Base-by-base conservation (phyloP, 495 filamentous ascomycete species). In the Staphylotrichum longicolle region DNA sequence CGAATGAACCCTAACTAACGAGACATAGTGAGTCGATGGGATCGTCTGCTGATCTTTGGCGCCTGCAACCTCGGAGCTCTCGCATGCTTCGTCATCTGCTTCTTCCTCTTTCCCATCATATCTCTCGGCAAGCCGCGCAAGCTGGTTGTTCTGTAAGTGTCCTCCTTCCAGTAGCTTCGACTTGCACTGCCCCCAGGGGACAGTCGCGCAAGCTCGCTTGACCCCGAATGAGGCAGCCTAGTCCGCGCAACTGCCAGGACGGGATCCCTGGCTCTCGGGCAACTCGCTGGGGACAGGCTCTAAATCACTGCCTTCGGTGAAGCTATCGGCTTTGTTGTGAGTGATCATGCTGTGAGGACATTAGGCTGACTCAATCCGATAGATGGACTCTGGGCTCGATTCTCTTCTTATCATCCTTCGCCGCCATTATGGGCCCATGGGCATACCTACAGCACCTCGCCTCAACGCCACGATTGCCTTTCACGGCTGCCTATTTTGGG, bases 401-500 rank as follows among this genome's bases (percentile, higher is more conserved):
- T 20, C 80, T 98, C 45, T 98, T 98, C 77, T 82, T 98, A 61
- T 82, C 86, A 61, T 96, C 95, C 72, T 98, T 91, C 85, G 92
- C 91, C 4, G 91, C 92, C 63, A 81, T 98, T 77, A 92, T 96
- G 86, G 94, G 94, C 54, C 93, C 92, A 20, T 78, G 82, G 76
- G 76, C 81, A 49, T 98, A 98, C 76, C 77, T 85, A 52, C 86
- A 84, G 67, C 94, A 98, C 75, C 82, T 98, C 69, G 75, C 91
- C 66, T 98, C 95, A 54, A 85, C 85, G 57, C 80, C 91, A 61
- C 85, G 94, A 63, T 75, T 98, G 54, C 94, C 95, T 10, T 98
- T 98, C 72, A 97, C 94, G 20, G 91, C 91, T 53, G 90, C 91
- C 34, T 98, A 98, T 80, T 97, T 98, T 79, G 94, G 93, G 45